Evolutionary conservation across 805 yeast species (phyloP).

Genomic region (Kluyveromyces lactis): DNA sequence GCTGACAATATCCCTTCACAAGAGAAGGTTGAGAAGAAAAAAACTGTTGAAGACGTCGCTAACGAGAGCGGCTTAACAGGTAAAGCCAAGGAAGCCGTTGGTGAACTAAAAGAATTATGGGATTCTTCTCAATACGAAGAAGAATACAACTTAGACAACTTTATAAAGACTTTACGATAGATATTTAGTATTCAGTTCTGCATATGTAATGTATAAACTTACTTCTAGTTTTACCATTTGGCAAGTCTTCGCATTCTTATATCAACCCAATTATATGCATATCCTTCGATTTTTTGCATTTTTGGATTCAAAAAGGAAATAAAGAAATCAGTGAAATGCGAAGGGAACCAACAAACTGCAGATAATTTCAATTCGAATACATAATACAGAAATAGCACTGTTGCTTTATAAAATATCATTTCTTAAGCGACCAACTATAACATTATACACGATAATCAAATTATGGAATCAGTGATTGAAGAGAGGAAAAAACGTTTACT

Average conservation of each 20-base stretch:
- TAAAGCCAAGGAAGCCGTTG: slow-evolving; percentile 78
- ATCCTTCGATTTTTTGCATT: no score
- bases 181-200: slow-evolving; percentile 1
- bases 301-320: no score
- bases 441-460: background rate
- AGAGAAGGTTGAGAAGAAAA: slow-evolving; percentile 28
- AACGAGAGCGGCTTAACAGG: slow-evolving; percentile 73
- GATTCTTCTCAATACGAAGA: slow-evolving; percentile 94
- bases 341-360: no score
- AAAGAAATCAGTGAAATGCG: no score
- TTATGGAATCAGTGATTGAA: background rate
- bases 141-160: slow-evolving; percentile 89
- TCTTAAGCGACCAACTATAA: no score
- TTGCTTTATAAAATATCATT: no score
- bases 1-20: slow-evolving; percentile 48
- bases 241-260: no score
- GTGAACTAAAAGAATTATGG: slow-evolving; percentile 91
- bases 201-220: background rate
- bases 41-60: slow-evolving; percentile 32
- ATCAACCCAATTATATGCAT: no score
- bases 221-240: no score
- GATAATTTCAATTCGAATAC: no score
- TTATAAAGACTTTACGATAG: slow-evolving; percentile 68
- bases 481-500: background rate
- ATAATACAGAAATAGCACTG: no score